Evolutionary conservation across 441 rosid species (phyloP), one percentile per base, ranked within the genome.

Genomic region (Euphorbia schlechtendalii): DNA sequence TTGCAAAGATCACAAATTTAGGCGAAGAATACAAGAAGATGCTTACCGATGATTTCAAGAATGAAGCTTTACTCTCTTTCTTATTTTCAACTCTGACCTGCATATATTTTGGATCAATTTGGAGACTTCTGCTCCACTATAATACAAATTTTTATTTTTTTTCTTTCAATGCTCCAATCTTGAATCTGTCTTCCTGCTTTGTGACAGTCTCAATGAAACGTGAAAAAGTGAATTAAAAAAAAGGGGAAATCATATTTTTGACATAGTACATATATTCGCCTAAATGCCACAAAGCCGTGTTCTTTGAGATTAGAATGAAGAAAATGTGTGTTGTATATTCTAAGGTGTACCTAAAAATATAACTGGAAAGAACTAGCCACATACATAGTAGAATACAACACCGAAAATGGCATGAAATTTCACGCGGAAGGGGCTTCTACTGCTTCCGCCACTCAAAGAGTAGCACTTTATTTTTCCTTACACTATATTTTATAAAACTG

Each of bases 31-130:
- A 9, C 69, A 43, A 66, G 63, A 43, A 11, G 41, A 56, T 66
- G 62, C 38, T 27, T 18, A 14, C 22, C 56, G 66, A 54, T 69
- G 66, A 45, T 8, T 43, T 17, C 72, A 54, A 69, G 49, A 55
- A 69, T 9, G 45, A 41, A 9, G 5, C 45, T 3, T 3, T 3
- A 12, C 0, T 17, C 1, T 1, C 6, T 48, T 17, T 3, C 21
- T 48, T 17, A 48, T 15, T 48, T 48, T 21, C 53, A 20, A 49
- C 13, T 43, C 48, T 17, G 6, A 45, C 18, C 49, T 45, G 49
- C 49, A 45, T 45, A n/a, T 48, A 5, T 51, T 20, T 51, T 54
- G 68, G 41, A 4, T 0, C 3, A 15, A 45, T 64, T 43, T 52
- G 34, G 67, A 51, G 51, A 0, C 3, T 64, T 64, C 60, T 64